phyloP scores from a whole-genome alignment of 108 stramenopile genomes.

The Stephanodiscus triporus region DNA sequence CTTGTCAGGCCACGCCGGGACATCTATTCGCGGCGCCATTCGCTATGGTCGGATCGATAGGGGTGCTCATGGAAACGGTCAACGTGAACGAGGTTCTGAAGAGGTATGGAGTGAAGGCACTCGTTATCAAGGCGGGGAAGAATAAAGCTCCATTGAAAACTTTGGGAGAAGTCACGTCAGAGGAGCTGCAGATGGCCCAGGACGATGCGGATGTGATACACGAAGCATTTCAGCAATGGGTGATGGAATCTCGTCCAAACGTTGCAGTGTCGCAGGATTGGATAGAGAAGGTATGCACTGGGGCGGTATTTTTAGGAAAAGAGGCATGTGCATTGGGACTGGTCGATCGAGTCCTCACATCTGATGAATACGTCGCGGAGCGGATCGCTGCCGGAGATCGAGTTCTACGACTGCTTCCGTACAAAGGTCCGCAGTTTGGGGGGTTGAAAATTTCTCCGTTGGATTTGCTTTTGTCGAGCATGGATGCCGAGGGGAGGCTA shows the following conservation, averaged over 20 bases:
- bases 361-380: constrained; percentile 83
- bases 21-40: constrained; percentile 79
- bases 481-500: constrained; percentile 48
- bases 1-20: constrained; percentile 64
- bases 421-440: constrained; percentile 52
- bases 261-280: constrained; percentile 46
- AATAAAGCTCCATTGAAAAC: constrained; percentile 71
- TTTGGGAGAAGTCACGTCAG: constrained; percentile 62
- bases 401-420: constrained; percentile 58
- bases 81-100: constrained; percentile 70
- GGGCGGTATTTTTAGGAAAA: constrained; percentile 65
- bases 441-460: constrained; percentile 39
- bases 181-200: constrained; percentile 63
- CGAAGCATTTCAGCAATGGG: constrained; percentile 69
- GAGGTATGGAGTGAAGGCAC: constrained; percentile 66
- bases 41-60: constrained; percentile 80
- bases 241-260: constrained; percentile 49
- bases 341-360: constrained; percentile 78
- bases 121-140: constrained; percentile 77
- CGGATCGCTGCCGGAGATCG: constrained; percentile 69
- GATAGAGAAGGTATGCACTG: constrained; percentile 67
- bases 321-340: constrained; percentile 64
- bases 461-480: constrained; percentile 40
- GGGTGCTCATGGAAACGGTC: constrained; percentile 72
- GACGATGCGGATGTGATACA: constrained; percentile 69